These are phyloP conservation scores for Gymnopus androsaceus DNA, from an alignment of 1,284 basidiomycete genomes.

Conservation along the genomic window DNA sequence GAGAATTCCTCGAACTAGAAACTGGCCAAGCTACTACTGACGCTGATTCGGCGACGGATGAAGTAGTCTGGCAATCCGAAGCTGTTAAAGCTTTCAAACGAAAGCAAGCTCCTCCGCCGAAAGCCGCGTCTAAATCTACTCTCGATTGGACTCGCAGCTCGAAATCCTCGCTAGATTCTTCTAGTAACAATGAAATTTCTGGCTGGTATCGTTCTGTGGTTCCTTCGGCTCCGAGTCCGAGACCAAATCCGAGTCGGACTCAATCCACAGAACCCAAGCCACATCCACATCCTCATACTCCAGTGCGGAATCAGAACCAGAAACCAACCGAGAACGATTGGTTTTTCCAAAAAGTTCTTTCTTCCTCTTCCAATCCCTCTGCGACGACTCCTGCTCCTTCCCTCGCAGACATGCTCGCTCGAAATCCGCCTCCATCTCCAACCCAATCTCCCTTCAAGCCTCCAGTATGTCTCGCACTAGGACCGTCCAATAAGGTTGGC, in stretches of 20 bases:
- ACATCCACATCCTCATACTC: slow-evolving; percentile 13
- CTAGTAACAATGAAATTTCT: slow-evolving; percentile 31
- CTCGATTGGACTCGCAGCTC: slow-evolving; percentile 36
- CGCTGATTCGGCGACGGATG: slow-evolving; percentile 1
- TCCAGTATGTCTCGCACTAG: slow-evolving; percentile 70
- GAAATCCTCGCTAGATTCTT: not conserved
- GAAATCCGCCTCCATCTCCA: slow-evolving; percentile 64
- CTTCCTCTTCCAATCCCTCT: slow-evolving; percentile 38
- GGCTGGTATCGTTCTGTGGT: slow-evolving; percentile 55
- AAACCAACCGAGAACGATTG: slow-evolving; percentile 55
- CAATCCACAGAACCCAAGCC: no score
- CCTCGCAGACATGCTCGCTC: slow-evolving; percentile 71
- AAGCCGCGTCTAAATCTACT: slow-evolving; percentile 38
- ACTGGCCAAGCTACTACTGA: slow-evolving; percentile 36
- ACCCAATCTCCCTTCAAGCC: slow-evolving; percentile 53
- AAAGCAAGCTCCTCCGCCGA: slow-evolving; percentile 41
- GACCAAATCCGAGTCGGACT: no score
- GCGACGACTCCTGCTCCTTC: slow-evolving; percentile 36
- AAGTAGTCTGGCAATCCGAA: slow-evolving; percentile 46
- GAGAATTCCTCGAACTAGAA: slow-evolving; percentile 40
- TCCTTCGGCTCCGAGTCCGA: not conserved
- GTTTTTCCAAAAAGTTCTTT: slow-evolving; percentile 64
- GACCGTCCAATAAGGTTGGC: slow-evolving; percentile 72
- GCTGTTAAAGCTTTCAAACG: slow-evolving; percentile 41
- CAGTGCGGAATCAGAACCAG: slow-evolving; percentile 3